These are phyloP conservation scores for Citropsis articulata DNA, from an alignment of 345 rosid genomes.

Conservation along the genomic window DNA sequence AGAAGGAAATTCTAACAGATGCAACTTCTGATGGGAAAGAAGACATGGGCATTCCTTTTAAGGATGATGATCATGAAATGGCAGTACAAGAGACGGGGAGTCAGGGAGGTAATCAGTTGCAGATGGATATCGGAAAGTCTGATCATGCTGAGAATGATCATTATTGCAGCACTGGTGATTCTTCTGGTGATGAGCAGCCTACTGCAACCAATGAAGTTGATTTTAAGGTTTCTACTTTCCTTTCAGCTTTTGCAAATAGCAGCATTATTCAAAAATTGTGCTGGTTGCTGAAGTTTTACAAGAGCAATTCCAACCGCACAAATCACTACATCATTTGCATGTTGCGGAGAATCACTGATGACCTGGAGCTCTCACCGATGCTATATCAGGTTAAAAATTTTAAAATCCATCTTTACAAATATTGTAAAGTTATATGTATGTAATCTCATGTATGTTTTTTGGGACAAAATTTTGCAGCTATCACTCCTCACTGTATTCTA, in stretches of 20 bases:
- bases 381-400: conserved; percentile 72
- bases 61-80: conserved; percentile 33
- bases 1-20: conserved; percentile 30
- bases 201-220: conserved; percentile 75
- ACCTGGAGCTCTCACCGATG: conserved; percentile 88
- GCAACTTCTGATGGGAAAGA: conserved; percentile 25
- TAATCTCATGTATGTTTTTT: conserved; percentile 4
- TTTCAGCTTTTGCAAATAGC: conserved; percentile 76
- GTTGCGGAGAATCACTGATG: conserved; percentile 74
- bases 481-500: conserved; percentile 70
- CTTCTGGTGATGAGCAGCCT: conserved; percentile 66
- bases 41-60: conserved; percentile 8
- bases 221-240: conserved; percentile 67
- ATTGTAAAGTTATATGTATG: background rate
- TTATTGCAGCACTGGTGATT: conserved; percentile 51
- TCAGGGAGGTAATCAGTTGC: conserved; percentile 27
- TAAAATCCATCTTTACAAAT: background rate
- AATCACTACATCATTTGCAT: conserved; percentile 64
- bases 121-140: conserved; percentile 27
- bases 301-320: conserved; percentile 60
- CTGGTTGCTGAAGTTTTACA: conserved; percentile 88
- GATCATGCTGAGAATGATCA: conserved; percentile 41
- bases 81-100: conserved; percentile 29
- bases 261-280: conserved; percentile 80
- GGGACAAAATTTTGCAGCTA: conserved; percentile 50